Evolutionary conservation across 257 asterid species (phyloP), one percentile per base, ranked within the genome.

Genomic region (Ligustrum vulgare): DNA sequence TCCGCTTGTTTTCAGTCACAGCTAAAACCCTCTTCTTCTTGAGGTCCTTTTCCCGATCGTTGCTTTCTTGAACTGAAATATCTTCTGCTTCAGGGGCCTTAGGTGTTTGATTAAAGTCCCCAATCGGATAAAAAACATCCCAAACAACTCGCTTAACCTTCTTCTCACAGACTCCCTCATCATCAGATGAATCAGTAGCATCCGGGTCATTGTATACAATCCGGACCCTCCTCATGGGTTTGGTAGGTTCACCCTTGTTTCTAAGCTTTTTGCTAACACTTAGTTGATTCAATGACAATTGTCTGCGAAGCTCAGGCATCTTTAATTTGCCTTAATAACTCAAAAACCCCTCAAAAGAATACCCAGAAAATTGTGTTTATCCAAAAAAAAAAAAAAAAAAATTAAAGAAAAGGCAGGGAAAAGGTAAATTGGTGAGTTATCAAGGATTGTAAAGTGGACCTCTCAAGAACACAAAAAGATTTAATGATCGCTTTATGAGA

Each of bases 141-240:
- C 74, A 89, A 35, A 92, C 79, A 16, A 90, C 36, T 18, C 88
- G 87, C 69, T 87, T 92, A 2, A 78, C 81, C 71, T 76, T 87
- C 80, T 71, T 84, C 70, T 41, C 70, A 18, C n/a, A 6, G 15
- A 65, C 54, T 8, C 74, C 76, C 56, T 89, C 98, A 45, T 94
- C 98, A 67, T 87, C 95, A 0, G 98, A 92, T 0, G 95, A 88
- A 75, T 94, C 98, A 8, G 98, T 94, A 15, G 97, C 98, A 80
- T 92, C 87, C 16, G 98, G 98, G 72, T 94, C 98, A 4, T 78
- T 22, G 70, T 86, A 92, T 45, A 90, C 78, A 2, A 94, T 84
- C 58, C 93, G 83, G 60, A 94, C 80, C 70, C 75, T 89, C 62
- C 86, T 79, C 87, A 82, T 74, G 58, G 84, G 80, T 67, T 62